A percentile compares a stretch with the other conserved stretches of the same genome.
Conservation (phyloP, 768 basidiomycete species). For the Calocybe gangraenosa region DNA sequence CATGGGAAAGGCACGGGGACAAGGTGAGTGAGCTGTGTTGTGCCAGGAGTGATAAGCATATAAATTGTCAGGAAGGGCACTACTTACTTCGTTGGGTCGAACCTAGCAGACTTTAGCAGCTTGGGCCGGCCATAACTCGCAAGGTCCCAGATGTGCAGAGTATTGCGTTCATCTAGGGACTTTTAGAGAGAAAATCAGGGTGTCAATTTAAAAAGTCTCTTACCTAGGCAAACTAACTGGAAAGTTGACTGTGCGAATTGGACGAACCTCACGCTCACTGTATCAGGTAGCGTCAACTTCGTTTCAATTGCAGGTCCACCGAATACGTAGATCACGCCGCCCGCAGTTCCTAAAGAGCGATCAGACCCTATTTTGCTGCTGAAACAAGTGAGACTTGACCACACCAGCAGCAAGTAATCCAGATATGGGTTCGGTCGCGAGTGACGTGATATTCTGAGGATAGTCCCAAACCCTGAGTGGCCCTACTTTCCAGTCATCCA, state of each 20-base stretch:
- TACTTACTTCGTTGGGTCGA: conserved; percentile 44
- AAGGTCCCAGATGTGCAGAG: conserved; percentile 61
- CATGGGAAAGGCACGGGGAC: conserved; percentile 72
- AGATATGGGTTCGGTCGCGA: conserved; percentile 57
- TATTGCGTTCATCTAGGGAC: conserved; percentile 46
- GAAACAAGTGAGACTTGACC: conserved; percentile 8
- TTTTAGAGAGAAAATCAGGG: not conserved
- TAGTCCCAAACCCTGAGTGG: conserved; percentile 45
- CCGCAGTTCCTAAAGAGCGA: conserved; percentile 49
- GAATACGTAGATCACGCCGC: conserved; percentile 61
- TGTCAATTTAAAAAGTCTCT: conserved; percentile 8
- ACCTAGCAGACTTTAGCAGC: conserved; percentile 42
- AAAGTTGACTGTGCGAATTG: conserved; percentile 53
- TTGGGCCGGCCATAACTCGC: conserved; percentile 48
- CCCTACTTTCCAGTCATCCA: conserved; percentile 53
- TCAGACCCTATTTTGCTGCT: not conserved
- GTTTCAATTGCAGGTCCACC: conserved; percentile 65
- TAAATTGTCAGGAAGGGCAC: not conserved
- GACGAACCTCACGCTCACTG: conserved; percentile 51
- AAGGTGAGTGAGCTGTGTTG: conserved; percentile 49
- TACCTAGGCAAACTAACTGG: conserved; percentile 63
- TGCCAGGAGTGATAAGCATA: not conserved
- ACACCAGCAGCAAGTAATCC: conserved; percentile 60
- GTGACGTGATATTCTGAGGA: conserved; percentile 43
- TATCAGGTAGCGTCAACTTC: conserved; percentile 42